phyloP scores from a whole-genome alignment of 306 rosid species.

The Lupinus albus region DNA sequence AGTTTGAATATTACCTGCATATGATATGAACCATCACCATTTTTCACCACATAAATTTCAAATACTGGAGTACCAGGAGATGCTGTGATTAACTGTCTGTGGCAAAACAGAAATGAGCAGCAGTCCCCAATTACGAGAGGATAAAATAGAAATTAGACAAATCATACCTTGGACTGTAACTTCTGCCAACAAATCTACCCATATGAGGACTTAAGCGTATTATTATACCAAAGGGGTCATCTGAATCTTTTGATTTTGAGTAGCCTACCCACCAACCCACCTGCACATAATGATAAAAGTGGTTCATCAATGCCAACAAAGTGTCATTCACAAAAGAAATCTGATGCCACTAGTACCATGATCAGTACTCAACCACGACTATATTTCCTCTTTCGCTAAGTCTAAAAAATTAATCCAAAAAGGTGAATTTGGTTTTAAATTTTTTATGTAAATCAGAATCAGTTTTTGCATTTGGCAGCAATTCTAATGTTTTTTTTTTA shows the following conservation, averaged over 20 bases:
- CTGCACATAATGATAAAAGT: constrained; percentile 52
- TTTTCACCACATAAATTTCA: constrained; percentile 90
- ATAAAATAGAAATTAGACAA: constrained; percentile 38
- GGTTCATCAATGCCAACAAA: constrained; percentile 28
- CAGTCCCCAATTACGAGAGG: constrained; percentile 12
- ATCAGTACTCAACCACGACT: neutral
- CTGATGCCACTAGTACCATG: neutral
- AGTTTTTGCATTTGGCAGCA: too few relatives aligned
- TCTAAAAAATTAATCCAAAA: too few relatives aligned
- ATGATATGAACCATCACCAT: constrained; percentile 61
- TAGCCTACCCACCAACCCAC: constrained; percentile 99
- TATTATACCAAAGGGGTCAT: constrained; percentile 86
- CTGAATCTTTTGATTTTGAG: constrained; percentile 81
- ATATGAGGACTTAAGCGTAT: constrained; percentile 78
- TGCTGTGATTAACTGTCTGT: constrained; percentile 83
- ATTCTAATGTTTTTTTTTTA: too few relatives aligned
- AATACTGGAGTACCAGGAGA: constrained; percentile 86
- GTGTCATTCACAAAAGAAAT: constrained; percentile 4
- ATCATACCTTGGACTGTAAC: constrained; percentile 84
- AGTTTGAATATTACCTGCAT: constrained; percentile 62
- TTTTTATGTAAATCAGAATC: too few relatives aligned
- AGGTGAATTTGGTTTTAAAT: too few relatives aligned
- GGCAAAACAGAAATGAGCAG: constrained; percentile 45
- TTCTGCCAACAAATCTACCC: constrained; percentile 84
- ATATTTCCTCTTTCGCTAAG: neutral